Conservation (phyloP, 345 rosid species). For the Gossypium mustelinum region DNA sequence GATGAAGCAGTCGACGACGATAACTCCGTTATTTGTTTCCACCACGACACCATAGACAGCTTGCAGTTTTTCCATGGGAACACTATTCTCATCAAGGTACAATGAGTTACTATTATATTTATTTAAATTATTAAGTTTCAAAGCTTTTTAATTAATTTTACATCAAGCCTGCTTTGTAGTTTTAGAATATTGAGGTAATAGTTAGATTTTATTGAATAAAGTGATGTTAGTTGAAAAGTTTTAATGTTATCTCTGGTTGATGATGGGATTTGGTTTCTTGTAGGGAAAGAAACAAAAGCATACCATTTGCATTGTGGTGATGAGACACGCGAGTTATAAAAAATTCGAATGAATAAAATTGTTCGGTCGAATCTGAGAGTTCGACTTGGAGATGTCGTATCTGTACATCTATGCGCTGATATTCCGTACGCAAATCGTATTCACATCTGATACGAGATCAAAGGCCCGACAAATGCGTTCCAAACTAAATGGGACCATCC, state of each 20-base stretch:
- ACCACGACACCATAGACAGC: constrained; percentile 75
- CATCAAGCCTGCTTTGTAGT: not conserved
- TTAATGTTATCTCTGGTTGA: too few relatives aligned
- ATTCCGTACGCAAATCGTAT: constrained; percentile 68
- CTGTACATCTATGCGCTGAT: constrained; percentile 67
- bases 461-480: too few relatives aligned
- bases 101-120: not conserved
- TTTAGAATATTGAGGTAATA: not conserved
- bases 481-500: too few relatives aligned
- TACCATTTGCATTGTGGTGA: constrained; percentile 68
- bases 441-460: too few relatives aligned
- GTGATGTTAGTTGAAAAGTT: not conserved
- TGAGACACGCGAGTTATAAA: constrained; percentile 50
- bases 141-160: too few relatives aligned
- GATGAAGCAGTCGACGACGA: constrained; percentile 73
- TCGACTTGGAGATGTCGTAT: constrained; percentile 65
- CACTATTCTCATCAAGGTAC: constrained; percentile 62
- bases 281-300: constrained; percentile 71
- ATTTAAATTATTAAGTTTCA: too few relatives aligned
- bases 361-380: constrained; percentile 62
- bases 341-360: constrained; percentile 68
- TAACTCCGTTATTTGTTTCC: constrained; percentile 62
- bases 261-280: not conserved
- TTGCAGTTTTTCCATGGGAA: constrained; percentile 73
- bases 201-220: not conserved